phyloP scores from a whole-genome alignment of 176 grass and related monocot genomes.

The Metroxylon sagu region DNA sequence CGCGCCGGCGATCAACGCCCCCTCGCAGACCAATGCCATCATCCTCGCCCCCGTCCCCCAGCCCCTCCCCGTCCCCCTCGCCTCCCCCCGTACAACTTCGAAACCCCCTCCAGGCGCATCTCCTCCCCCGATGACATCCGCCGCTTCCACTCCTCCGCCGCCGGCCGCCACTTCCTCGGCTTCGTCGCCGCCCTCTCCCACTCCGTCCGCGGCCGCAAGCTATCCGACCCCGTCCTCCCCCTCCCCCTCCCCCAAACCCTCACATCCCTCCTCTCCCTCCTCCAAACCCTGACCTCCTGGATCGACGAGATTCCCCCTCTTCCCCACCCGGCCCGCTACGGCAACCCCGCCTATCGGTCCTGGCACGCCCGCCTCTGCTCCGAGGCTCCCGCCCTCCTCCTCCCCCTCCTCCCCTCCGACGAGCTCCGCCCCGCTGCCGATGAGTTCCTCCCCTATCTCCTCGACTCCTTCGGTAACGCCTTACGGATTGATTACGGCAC shows the following conservation, averaged over 20 bases:
- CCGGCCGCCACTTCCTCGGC: constrained; percentile 67
- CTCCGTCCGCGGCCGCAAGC: constrained; percentile 59
- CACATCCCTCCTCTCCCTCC: constrained; percentile 39
- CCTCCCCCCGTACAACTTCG: constrained; percentile 46
- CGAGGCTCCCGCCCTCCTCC: constrained; percentile 33
- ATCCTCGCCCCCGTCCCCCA: constrained; percentile 67
- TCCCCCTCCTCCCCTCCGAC: constrained; percentile 23
- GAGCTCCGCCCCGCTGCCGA: constrained; percentile 36
- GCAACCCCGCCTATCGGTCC: constrained; percentile 75
- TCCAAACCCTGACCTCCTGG: constrained; percentile 42
- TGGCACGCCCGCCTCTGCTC: constrained; percentile 64
- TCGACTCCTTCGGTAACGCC: constrained; percentile 87
- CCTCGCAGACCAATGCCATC: constrained; percentile 67
- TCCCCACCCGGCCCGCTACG: constrained; percentile 65
- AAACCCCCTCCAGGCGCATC: constrained; percentile 52
- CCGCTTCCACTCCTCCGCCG: constrained; percentile 51
- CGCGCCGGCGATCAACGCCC: constrained; percentile 70
- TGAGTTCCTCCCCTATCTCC: constrained; percentile 76
- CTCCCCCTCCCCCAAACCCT: constrained; percentile 42
- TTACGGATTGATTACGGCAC: constrained; percentile 73
- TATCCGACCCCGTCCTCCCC: constrained; percentile 54
- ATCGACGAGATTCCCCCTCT: constrained; percentile 52
- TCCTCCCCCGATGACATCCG: constrained; percentile 44
- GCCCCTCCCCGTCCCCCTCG: constrained; percentile 40
- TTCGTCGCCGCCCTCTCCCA: constrained; percentile 73